Conservation (phyloP, 805 yeast genomes). For the Hanseniaspora lindneri region DNA sequence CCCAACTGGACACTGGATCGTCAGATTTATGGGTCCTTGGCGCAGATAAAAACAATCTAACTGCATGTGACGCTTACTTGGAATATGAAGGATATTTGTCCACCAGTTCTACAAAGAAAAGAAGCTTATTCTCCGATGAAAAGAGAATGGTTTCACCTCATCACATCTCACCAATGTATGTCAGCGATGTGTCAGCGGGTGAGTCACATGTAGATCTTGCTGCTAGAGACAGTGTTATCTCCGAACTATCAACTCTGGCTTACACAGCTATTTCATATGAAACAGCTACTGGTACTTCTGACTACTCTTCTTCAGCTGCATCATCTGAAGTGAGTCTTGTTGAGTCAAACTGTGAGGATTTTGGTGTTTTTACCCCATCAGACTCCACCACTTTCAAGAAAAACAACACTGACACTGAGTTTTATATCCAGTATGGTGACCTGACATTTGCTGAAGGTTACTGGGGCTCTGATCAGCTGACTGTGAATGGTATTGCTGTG, state of each 20-base stretch:
- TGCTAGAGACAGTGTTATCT: background rate
- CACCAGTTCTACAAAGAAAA: background rate
- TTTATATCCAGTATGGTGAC: conserved; percentile 35
- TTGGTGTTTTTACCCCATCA: conserved; percentile 24
- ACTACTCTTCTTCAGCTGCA: background rate
- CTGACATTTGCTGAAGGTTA: conserved; percentile 35
- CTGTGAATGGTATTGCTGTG: conserved; percentile 37
- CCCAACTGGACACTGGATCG: conserved; percentile 55
- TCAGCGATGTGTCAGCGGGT: background rate
- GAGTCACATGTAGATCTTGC: background rate
- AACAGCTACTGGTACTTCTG: background rate
- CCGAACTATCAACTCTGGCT: too few species aligned
- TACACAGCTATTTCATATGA: background rate
- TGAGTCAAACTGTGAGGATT: conserved; percentile 20
- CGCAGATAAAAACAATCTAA: conserved; percentile 24
- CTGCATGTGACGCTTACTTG: conserved; percentile 15
- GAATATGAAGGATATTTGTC: conserved; percentile 2
- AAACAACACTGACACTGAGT: conserved; percentile 19
- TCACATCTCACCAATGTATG: background rate
- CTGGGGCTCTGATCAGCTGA: conserved; percentile 50
- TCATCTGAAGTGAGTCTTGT: conserved; percentile 3
- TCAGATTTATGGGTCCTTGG: conserved; percentile 54
- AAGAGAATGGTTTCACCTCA: background rate
- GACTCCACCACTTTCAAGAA: conserved; percentile 22
- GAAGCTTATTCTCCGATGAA: background rate